These are phyloP conservation scores for Colletotrichum tropicale DNA, from an alignment of 2,329 filamentous ascomycete genomes.

Conservation along the genomic window DNA sequence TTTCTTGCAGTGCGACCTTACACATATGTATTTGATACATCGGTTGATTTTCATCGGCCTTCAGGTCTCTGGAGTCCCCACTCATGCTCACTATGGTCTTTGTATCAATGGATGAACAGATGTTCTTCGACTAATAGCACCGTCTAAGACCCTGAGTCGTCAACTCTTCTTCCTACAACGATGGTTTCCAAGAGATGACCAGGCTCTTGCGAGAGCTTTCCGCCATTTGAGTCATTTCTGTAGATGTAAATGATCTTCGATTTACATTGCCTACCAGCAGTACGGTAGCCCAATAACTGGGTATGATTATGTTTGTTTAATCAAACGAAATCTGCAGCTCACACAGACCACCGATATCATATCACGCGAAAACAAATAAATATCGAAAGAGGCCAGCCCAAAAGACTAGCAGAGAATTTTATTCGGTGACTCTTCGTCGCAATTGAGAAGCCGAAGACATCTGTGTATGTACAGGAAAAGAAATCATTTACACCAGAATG, in stretches of 20 bases:
- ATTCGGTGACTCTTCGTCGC: background rate
- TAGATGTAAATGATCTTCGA: background rate
- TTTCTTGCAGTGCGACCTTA: no score
- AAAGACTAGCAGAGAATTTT: background rate
- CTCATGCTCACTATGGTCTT: no score
- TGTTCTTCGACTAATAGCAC: no score
- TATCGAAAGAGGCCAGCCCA: background rate
- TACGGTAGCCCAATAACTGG: background rate
- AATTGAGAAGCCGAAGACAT: background rate
- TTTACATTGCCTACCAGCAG: background rate
- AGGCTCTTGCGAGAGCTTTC: background rate
- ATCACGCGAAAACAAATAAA: background rate
- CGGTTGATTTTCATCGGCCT: no score
- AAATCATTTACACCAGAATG: background rate
- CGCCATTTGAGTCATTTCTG: background rate
- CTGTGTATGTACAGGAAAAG: background rate
- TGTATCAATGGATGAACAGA: no score
- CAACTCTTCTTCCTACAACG: background rate
- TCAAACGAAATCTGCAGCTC: accelerated
- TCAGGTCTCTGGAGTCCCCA: no score
- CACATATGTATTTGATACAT: accelerated
- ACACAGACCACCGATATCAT: background rate
- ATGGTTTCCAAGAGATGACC: background rate
- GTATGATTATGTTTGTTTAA: background rate
- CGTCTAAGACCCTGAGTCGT: no score